A percentile compares a stretch with the other conserved stretches of the same genome.
Evolutionary conservation across 176 grass and related monocot species (phyloP).

Genomic region (sorghum (Sorghum bicolor)): Sorghum_bicolor_NCBIv3 NC_012874.2:19507501-19508000

Average conservation of each 20-base stretch:
- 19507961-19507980: background rate
- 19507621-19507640: constrained; percentile 31
- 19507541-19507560: constrained; percentile 56
- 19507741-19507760: background rate
- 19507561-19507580: constrained; percentile 61
- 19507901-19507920: background rate
- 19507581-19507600: constrained; percentile 77
- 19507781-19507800: background rate
- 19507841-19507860: background rate
- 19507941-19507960: background rate
- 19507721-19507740: background rate
- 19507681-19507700: background rate
- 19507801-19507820: background rate
- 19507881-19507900: background rate
- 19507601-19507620: constrained; percentile 25
- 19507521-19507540: constrained; percentile 74
- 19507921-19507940: background rate
- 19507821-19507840: background rate
- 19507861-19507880: background rate
- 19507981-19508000: constrained; percentile 11
- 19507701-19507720: background rate
- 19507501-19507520: constrained; percentile 83
- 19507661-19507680: background rate
- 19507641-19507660: background rate
- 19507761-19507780: background rate